Evolutionary conservation across 371 early-diverging fungal species (phyloP).

Genomic region (Dinochytrium kinnereticum): DNA sequence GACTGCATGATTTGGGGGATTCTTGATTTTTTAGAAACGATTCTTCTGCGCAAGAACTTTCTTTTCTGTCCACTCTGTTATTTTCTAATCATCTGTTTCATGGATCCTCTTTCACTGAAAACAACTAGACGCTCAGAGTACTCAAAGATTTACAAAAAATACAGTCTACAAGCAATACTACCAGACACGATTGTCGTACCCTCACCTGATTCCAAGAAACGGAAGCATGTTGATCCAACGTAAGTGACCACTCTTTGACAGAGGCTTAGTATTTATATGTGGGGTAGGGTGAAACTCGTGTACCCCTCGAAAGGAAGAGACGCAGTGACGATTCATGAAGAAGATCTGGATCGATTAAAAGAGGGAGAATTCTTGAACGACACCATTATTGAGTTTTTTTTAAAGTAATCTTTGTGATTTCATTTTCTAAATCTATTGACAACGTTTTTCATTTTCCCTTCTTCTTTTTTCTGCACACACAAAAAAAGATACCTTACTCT

Average conservation of each 20-base stretch:
- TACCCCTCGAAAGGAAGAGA: slow-evolving; percentile 38
- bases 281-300: slow-evolving; percentile 9
- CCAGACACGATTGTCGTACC: neutral
- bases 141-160: no score
- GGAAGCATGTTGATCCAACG: neutral
- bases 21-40: no score
- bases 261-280: neutral
- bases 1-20: no score
- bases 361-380: slow-evolving; percentile 71
- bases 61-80: no score
- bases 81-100: no score
- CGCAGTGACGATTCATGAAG: slow-evolving; percentile 51
- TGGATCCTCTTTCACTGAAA: no score
- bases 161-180: no score
- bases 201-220: slow-evolving; percentile 2
- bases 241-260: neutral
- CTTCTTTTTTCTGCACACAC: neutral
- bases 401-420: no score
- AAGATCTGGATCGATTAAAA: slow-evolving; percentile 58
- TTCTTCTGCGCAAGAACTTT: no score
- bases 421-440: no score
- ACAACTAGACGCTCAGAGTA: no score
- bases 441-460: neutral
- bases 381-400: slow-evolving; percentile 69
- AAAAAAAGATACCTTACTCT: neutral